phyloP scores from a whole-genome alignment of 2,329 filamentous ascomycete species.

The Periconia macrospinosa region DNA sequence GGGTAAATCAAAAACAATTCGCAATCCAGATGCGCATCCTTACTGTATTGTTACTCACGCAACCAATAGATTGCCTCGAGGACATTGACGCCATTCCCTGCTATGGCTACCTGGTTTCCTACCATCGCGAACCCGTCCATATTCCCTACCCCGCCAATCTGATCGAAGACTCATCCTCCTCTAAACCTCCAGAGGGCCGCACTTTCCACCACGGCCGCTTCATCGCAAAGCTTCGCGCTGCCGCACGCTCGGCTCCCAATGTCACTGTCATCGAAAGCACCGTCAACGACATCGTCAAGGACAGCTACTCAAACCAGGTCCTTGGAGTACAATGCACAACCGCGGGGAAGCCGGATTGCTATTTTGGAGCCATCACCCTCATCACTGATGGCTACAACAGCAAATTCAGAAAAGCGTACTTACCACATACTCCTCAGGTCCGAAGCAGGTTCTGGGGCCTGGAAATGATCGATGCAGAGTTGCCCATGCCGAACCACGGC shows the following conservation, averaged over 20 bases:
- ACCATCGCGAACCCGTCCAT: constrained; percentile 70
- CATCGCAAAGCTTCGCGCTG: constrained; percentile 76
- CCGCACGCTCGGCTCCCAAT: constrained; percentile 74
- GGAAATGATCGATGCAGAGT: constrained; percentile 83
- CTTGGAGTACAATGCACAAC: constrained; percentile 81
- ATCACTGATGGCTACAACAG: constrained; percentile 91
- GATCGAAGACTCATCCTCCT: constrained; percentile 32
- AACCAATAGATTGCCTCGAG: constrained; percentile 69
- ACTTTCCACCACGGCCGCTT: constrained; percentile 95
- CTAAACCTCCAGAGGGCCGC: constrained; percentile 64
- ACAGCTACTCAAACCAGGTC: constrained; percentile 69
- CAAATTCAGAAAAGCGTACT: constrained; percentile 82
- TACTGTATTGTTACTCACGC: background rate
- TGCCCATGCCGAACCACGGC: constrained; percentile 75
- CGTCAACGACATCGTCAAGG: constrained; percentile 73
- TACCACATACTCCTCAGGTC: constrained; percentile 67
- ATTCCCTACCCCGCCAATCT: constrained; percentile 77
- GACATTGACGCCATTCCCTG: constrained; percentile 84
- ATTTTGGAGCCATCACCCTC: constrained; percentile 86
- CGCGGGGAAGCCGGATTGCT: constrained; percentile 66
- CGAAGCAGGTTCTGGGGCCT: constrained; percentile 91
- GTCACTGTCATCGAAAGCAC: constrained; percentile 92
- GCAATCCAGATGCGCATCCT: background rate
- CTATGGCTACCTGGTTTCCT: constrained; percentile 85
- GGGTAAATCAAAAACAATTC: background rate